A percentile compares a stretch with the other conserved stretches of the same genome.
Conservation (phyloP, 805 yeast genomes). For the Yarrowia phangngaensis region DNA sequence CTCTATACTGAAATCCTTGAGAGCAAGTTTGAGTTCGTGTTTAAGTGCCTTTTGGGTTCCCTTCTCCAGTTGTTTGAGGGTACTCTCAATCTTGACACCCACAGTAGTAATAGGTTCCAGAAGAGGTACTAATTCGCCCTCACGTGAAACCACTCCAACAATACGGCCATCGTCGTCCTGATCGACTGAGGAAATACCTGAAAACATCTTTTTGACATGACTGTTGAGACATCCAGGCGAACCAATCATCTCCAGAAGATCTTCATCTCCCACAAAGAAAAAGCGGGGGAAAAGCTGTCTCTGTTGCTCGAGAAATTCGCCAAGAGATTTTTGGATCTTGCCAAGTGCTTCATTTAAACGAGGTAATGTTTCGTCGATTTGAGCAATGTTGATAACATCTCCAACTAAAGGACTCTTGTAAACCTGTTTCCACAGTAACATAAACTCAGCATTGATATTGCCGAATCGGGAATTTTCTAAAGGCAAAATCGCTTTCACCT, state of each 20-base stretch:
- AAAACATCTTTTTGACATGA: constrained; percentile 67
- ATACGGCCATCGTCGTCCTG: constrained; percentile 42
- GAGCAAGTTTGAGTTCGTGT: no score
- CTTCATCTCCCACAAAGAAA: constrained; percentile 87
- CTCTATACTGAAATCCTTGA: constrained; percentile 29
- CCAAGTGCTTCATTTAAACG: constrained; percentile 54
- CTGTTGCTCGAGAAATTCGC: constrained; percentile 76
- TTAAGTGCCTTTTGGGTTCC: no score
- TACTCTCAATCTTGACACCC: constrained; percentile 47
- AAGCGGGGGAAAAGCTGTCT: constrained; percentile 74
- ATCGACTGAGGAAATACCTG: constrained; percentile 52
- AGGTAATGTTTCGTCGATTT: constrained; percentile 47
- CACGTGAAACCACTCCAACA: constrained; percentile 53
- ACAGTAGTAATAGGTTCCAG: constrained; percentile 45
- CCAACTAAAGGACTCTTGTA: constrained; percentile 50
- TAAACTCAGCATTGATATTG: constrained; percentile 58
- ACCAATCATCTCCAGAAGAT: constrained; percentile 77
- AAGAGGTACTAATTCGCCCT: constrained; percentile 53
- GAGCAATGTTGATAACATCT: constrained; percentile 52
- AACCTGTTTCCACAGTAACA: constrained; percentile 48
- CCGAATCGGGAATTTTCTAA: constrained; percentile 64
- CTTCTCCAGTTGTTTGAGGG: constrained; percentile 59
- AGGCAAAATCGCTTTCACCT: constrained; percentile 61
- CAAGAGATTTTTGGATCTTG: constrained; percentile 60
- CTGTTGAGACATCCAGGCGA: constrained; percentile 47